Evolutionary conservation across 805 yeast genomes (phyloP), one percentile per base, ranked within the genome.

Genomic region (Saitoella complicata): DNA sequence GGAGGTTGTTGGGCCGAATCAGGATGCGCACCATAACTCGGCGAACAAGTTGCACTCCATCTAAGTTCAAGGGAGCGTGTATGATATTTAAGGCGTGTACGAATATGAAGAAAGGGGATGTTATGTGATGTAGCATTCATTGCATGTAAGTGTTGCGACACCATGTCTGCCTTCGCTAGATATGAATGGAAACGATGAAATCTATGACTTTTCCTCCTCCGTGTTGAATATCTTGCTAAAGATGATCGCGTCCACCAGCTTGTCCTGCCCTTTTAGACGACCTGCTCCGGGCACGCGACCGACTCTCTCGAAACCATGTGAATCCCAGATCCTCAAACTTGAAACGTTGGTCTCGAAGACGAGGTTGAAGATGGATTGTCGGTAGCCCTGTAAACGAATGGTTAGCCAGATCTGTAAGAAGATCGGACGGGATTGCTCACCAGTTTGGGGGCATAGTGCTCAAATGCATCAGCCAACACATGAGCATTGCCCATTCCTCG

Each of bases 341-440:
- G 86, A 95, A 3, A 63, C 64, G 57, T 87, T 87, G 1, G 86
- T 77, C 42, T 69, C 91, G 57, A 79, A 87, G 0, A 87, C 97
- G 42, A 87, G 67, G 60, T 87, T 87, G 68, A 82, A 87, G 9
- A 87, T 88, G 5, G 88, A 78, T 55, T 83, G 83, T 5, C 70
- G 73, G 61, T 79, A 87, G 0, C 95, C 95, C 52, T 44, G 21
- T 6, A 40, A 7, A 5, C 11, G n/a, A 32, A 32, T n/a, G n/a
- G 13, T 29, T 6, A n/a, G 32, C 31, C 6, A 37, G 42, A 31
- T 8, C n/a, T 29, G 21, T 21, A 21, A 21, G 21, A 21, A 33
- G 36, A 33, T 3, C 13, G 8, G 46, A 33, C 21, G 30, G 6
- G 30, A 4, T 12, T 6, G 29, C 42, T 33, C 33, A 44, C 46